Base-by-base conservation (phyloP, 305 asterid species). In the Fraxinus nigra region DNA sequence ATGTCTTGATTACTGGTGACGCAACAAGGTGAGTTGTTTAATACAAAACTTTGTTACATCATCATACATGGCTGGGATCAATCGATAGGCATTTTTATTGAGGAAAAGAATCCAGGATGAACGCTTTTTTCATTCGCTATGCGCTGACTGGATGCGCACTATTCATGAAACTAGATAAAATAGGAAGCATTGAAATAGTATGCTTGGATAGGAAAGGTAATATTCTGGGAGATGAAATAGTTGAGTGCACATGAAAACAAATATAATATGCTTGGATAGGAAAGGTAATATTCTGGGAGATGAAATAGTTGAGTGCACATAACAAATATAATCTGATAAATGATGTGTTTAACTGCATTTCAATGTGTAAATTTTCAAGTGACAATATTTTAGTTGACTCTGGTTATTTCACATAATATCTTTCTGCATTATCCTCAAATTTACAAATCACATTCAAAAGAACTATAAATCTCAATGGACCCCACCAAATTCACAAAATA, bases 131-230 rank as follows among this genome's bases (percentile, higher is more conserved):
- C 32, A 61, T 61, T 61, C 0, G 26, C 26, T 54, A n/a, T n/a
- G 65, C 3, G 24, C 24, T n/a, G 65, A n/a, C 65, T 54, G 65
- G 65, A 54, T 54, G 65, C 9, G 9, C 28, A 26, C 34, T 59
- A 65, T 65, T 65, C n/a, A 65, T 65, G 73, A 65, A 63, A 63
- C 72, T 24, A 22, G 72, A 22, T 65, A 3, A 3, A 65, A 24
- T 22, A 28, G 34, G n/a, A 43, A 78, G 80, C 79, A 75, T 70
- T 65, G 51, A 63, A 72, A 30, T n/a, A 59, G 61, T 28, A 37
- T 46, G 51, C 80, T 79, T 40, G 69, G 76, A 24, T 83, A 24
- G 54, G 46, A 69, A 20, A 75, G 35, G 76, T 67, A 26, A 56
- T 48, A 34, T 54, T 72, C 1, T 48, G 81, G 38, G 82, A 13